A percentile compares a stretch with the other conserved stretches of the same genome.
Conservation (phyloP, 2,329 filamentous ascomycete species). For the Ambrosiella cleistominuta region DNA sequence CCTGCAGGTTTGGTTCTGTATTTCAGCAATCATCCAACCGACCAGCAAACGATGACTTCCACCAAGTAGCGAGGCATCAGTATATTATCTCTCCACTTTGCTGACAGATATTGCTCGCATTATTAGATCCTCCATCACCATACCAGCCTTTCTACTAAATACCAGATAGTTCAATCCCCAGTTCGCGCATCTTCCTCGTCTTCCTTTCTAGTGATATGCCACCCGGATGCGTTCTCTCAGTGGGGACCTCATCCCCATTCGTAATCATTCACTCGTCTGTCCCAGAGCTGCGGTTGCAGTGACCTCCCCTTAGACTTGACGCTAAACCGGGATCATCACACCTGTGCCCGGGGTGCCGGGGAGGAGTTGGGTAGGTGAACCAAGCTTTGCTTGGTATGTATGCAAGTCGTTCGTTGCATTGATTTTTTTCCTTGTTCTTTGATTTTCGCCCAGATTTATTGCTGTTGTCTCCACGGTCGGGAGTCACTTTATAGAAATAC, state of each 20-base stretch:
- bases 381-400: background rate
- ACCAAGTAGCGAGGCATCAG: too few species aligned
- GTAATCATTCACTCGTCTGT: background rate
- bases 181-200: too few species aligned
- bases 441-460: background rate
- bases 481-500: background rate
- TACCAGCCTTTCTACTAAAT: too few species aligned
- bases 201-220: too few species aligned
- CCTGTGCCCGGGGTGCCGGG: background rate
- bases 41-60: background rate
- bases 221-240: background rate
- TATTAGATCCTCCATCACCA: too few species aligned
- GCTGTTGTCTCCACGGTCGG: conserved; percentile 1
- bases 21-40: background rate
- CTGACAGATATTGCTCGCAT: too few species aligned
- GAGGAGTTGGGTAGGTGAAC: background rate
- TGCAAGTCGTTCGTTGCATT: background rate
- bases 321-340: conserved; percentile 4
- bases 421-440: background rate
- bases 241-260: background rate
- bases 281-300: background rate
- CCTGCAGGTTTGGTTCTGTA: background rate
- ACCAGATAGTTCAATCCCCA: too few species aligned
- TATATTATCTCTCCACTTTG: too few species aligned
- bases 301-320: conserved; percentile 6